Base-by-base conservation (phyloP, 2,329 filamentous ascomycete genomes). In the Hypoxylon sp. region DNA sequence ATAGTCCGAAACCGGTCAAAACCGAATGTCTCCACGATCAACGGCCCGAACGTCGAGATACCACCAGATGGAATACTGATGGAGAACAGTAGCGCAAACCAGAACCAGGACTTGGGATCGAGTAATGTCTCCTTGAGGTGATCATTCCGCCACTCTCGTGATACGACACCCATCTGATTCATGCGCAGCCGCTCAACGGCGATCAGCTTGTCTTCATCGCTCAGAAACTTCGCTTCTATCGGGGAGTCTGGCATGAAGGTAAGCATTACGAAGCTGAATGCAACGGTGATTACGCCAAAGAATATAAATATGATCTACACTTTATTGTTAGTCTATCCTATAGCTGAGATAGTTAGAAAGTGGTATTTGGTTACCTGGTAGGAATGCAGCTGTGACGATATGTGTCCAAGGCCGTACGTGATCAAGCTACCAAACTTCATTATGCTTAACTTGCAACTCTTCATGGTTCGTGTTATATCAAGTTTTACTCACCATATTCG, bases 41-140 rank as follows among this genome's bases (percentile, higher is more conserved):
- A 75, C 0, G 84, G 83, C 0, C 84, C 85, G 59, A 86, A 87
- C 0, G 83, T 85, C 2, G 83, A 82, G 48, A 84, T 84, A 6
- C 87, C 87, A 3, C 87, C 87, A 34, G 83, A 86, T 0, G 87
- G 87, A 6, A 90, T 77, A 52, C 73, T 75, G 45, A 90, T 85
- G 53, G 85, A 80, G 41, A 87, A 83, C 70, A 86, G 82, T 77
- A 87, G 80, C n/a, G 75, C 71, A 30, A 88, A 84, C 85, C 86
- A 88, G 28, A 86, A 78, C 85, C 86, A 90, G 0, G 87, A 88
- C 75, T 90, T 90, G n/a, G 82, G 69, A 65, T 90, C 88, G 0
- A 82, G 68, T 10, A 85, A 75, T 0, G 87, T 81, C 72, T 91
- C 89, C 50, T 79, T 77, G 3, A 87, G 78, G 64, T 88, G 86